These are phyloP conservation scores for Oidium heveae DNA, from an alignment of 2,329 filamentous ascomycete genomes.

Conservation along the genomic window DNA sequence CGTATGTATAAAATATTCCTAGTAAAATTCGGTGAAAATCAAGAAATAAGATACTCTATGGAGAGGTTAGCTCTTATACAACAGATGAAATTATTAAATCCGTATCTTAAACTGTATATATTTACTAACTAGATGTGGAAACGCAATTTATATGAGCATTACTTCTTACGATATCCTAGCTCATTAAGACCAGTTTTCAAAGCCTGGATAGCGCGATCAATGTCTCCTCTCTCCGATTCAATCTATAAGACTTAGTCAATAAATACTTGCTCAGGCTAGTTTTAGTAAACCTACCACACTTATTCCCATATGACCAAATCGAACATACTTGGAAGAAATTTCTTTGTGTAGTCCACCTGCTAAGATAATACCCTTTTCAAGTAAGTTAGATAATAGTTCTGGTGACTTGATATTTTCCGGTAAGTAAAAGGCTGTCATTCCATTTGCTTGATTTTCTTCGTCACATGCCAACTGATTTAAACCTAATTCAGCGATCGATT, in stretches of 20 bases:
- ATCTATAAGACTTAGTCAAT: slow-evolving; percentile 20
- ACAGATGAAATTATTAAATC: too few relatives aligned
- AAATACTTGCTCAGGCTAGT: background rate
- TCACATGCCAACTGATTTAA: slow-evolving; percentile 68
- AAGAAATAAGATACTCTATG: too few relatives aligned
- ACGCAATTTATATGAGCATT: too few relatives aligned
- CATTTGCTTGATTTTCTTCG: slow-evolving; percentile 78
- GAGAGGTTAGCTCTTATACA: too few relatives aligned
- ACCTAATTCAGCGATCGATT: slow-evolving; percentile 53
- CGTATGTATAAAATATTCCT: too few relatives aligned
- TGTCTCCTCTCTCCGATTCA: slow-evolving; percentile 53
- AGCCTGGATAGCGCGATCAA: slow-evolving; percentile 61
- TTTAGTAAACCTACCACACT: slow-evolving; percentile 35
- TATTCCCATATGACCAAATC: slow-evolving; percentile 95
- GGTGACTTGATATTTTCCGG: slow-evolving; percentile 61
- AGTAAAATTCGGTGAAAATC: too few relatives aligned
- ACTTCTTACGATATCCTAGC: slow-evolving; percentile 28
- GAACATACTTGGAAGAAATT: slow-evolving; percentile 77
- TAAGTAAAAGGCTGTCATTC: slow-evolving; percentile 94
- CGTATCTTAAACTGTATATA: too few relatives aligned
- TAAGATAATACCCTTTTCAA: slow-evolving; percentile 77
- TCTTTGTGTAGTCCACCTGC: slow-evolving; percentile 91
- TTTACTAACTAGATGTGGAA: too few relatives aligned
- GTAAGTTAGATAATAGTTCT: slow-evolving; percentile 61
- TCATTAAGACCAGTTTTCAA: slow-evolving; percentile 52